Evolutionary conservation across 495 filamentous ascomycete species (phyloP), one percentile per base, ranked within the genome.

Genomic region (Cercophora scortea): DNA sequence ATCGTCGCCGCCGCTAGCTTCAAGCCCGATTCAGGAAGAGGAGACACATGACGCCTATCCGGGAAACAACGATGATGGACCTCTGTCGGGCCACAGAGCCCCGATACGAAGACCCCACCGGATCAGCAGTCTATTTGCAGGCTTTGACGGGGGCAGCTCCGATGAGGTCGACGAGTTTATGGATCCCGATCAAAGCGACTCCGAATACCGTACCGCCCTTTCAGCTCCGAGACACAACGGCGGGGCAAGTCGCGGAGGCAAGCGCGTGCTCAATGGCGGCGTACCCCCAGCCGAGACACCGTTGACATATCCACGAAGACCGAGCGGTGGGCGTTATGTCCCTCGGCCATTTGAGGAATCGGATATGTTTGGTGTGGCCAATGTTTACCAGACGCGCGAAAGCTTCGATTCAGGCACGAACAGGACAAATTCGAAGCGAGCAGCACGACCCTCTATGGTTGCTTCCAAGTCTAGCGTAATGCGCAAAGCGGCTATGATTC

Each of bases 71-170:
- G 88, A 92, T 59, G 85, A 90, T 56, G 88, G 86, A 0, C 87
- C 88, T 2, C 63, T 91, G 51, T 81, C 81, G 5, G 74, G 69
- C 44, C 76, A 83, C n/a, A 75, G 69, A 36, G 76, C 79, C 12
- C 75, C 78, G 16, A 73, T 88, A 49, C 79, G 85, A 52, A 77
- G 87, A 36, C 88, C 87, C 2, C 80, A 84, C 55, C 75, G 87
- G 53, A 84, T 86, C 33, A 90, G 85, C 60, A 91, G 87, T 63
- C 71, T 95, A n/a, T 92, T 93, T 61, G 88, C 88, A 17, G 88
- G 88, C 1, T 92, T 94, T 55, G 77, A 84, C 49, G 70, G 71
- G 7, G 81, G 56, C 45, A 79, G 76, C 53, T 79, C 78, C 2
- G 80, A 83, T 46, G 78, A 82, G 45, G 66, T 47, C n/a, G 77